Evolutionary conservation across 2,329 filamentous ascomycete species (phyloP).

Genomic region (Aspergillus awamori): DNA sequence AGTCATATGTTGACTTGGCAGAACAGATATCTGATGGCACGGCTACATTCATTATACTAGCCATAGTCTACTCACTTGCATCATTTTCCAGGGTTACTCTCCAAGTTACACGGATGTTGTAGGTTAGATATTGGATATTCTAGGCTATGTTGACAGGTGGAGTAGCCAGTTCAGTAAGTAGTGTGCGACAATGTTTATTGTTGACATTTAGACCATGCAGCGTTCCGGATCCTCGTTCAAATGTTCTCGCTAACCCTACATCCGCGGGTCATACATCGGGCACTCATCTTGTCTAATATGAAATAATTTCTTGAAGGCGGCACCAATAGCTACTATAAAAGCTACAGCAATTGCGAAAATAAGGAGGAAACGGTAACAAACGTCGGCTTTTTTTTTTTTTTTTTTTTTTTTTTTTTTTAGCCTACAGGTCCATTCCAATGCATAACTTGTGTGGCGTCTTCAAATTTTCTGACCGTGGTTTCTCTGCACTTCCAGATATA

Average conservation of each 20-base stretch:
- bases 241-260: slow-evolving; percentile 68
- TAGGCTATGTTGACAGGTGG: neutral
- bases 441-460: slow-evolving; percentile 61
- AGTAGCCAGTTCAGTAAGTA: neutral
- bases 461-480: slow-evolving; percentile 54
- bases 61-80: neutral
- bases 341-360: slow-evolving; percentile 74
- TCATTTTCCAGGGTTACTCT: neutral
- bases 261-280: slow-evolving; percentile 72
- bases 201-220: neutral
- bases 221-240: slow-evolving; percentile 37
- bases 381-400: slow-evolving; percentile 82
- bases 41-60: neutral
- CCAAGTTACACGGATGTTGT: neutral
- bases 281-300: slow-evolving; percentile 83
- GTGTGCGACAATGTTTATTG: neutral
- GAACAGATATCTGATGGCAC: neutral
- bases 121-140: neutral
- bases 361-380: slow-evolving; percentile 87
- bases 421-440: slow-evolving; percentile 85
- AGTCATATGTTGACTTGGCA: too few species aligned
- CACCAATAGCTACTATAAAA: slow-evolving; percentile 64
- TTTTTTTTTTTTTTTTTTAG: slow-evolving; percentile 96
- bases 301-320: slow-evolving; percentile 62
- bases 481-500: slow-evolving; percentile 76